A percentile compares a stretch with the other conserved stretches of the same genome.
Conservation (phyloP, 2,329 filamentous ascomycete species). For the Alternaria arbusti region DNA sequence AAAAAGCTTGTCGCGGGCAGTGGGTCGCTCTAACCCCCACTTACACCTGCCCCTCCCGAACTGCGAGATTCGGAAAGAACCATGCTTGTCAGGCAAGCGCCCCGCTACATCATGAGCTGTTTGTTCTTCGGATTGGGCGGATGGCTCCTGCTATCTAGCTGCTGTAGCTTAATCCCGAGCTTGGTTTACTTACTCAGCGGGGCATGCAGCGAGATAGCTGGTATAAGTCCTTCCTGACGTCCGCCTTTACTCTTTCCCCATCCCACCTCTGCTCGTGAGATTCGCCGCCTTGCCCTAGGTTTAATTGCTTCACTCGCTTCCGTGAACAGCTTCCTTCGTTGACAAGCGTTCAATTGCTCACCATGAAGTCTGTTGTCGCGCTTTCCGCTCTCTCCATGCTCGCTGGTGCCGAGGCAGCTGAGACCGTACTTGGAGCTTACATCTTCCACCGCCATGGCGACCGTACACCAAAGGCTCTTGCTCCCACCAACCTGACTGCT, state of each 20-base stretch:
- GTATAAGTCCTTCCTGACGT: constrained; percentile 22
- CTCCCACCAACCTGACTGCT: constrained; percentile 75
- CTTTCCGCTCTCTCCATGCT: constrained; percentile 36
- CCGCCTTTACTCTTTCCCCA: background rate
- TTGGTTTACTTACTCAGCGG: constrained; percentile 22
- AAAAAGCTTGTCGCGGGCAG: constrained; percentile 24
- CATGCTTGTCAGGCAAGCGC: constrained; percentile 15
- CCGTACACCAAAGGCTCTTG: constrained; percentile 76
- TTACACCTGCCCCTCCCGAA: constrained; percentile 23
- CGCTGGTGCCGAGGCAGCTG: constrained; percentile 49
- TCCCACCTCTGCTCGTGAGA: constrained; percentile 7
- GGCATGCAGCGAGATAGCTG: constrained; percentile 4
- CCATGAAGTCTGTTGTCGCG: constrained; percentile 35
- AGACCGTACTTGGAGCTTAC: constrained; percentile 81
- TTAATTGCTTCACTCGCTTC: constrained; percentile 9
- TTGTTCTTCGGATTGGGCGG: constrained; percentile 14
- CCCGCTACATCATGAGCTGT: constrained; percentile 12
- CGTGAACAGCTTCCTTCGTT: background rate
- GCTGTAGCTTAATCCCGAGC: constrained; percentile 9
- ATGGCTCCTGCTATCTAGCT: constrained; percentile 12
- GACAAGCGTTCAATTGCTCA: constrained; percentile 12
- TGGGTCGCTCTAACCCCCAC: constrained; percentile 26
- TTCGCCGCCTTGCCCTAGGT: constrained; percentile 7
- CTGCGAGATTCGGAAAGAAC: constrained; percentile 28
- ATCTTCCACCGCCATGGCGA: constrained; percentile 92